phyloP scores from a whole-genome alignment of 352 stramenopile genomes.

The Phytophthora niederhauseri region DNA sequence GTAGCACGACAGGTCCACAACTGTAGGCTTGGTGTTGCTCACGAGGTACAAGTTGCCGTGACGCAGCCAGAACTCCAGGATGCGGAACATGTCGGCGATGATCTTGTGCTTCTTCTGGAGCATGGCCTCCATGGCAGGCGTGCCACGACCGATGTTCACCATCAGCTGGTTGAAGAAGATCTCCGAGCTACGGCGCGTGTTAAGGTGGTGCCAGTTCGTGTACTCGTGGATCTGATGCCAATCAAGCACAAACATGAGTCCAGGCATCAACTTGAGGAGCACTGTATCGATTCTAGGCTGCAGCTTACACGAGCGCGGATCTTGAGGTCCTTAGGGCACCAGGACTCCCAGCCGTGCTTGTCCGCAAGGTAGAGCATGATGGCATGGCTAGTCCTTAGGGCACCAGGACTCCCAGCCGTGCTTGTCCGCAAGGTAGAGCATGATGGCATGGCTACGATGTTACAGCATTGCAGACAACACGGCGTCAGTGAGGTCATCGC shows the following conservation, averaged over 20 bases:
- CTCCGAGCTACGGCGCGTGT: conserved; percentile 62
- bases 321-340: conserved; percentile 66
- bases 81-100: conserved; percentile 59
- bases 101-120: conserved; percentile 62
- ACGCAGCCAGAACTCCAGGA: conserved; percentile 76
- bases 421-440: conserved; percentile 76
- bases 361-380: conserved; percentile 79
- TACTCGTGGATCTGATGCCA: conserved; percentile 71
- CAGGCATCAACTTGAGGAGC: background rate
- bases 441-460: conserved; percentile 65
- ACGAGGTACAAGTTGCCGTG: conserved; percentile 65
- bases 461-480: background rate
- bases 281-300: background rate
- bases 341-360: conserved; percentile 69
- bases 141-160: conserved; percentile 56
- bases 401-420: conserved; percentile 70
- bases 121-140: conserved; percentile 47
- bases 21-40: conserved; percentile 57
- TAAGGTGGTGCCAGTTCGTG: conserved; percentile 82
- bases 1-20: conserved; percentile 81
- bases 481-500: background rate
- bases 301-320: conserved; percentile 60
- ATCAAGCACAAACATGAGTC: background rate
- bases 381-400: too few species aligned
- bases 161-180: conserved; percentile 73